Evolutionary conservation across 306 rosid genomes (phyloP), one percentile per base, ranked within the genome.

Genomic region (Erythrophleum fordii): DNA sequence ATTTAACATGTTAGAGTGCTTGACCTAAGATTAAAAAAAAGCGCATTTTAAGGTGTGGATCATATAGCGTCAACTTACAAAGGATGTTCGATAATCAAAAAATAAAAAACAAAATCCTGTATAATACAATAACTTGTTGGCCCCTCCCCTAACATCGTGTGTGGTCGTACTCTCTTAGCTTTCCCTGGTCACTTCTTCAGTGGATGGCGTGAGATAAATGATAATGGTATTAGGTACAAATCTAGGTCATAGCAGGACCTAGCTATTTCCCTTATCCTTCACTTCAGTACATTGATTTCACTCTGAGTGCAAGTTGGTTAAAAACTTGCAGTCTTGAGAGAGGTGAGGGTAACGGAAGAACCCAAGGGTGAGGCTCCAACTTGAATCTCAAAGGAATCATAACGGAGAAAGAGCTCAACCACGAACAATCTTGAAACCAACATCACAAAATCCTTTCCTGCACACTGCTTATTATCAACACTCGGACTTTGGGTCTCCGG

Each of bases 371-470:
- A 86, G 34, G 82, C 0, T 0, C 85, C 89, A 0, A 89, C 97
- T 56, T 95, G 94, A 49, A 93, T 88, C 74, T 93, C 98, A 39
- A 93, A 87, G 0, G 99, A 93, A 48, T 95, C 99, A 22, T 95
- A 95, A 0, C 97, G 91, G 35, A 83, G 86, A 53, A 95, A 95
- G 1, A 95, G 18, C 62, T 95, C 96, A 1, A 93, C 96, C 12
- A 95, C 83, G 4, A 95, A 41, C 28, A 95, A 85, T 77, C 99
- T 82, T 0, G 98, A 70, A 10, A 84, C 79, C 79, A 93, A 55
- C 0, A 87, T 79, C 23, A 89, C 92, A 2, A 95, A 91, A 35
- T 91, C 98, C 28, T 95, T 95, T 3, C 99, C 99, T 0, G 89
- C 99, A 58, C 99, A 95, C 72, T 95, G 99, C 69, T 95, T 95